These are phyloP conservation scores for Metarhizium album DNA, from an alignment of 2,329 filamentous ascomycete genomes.

Conservation along the genomic window DNA sequence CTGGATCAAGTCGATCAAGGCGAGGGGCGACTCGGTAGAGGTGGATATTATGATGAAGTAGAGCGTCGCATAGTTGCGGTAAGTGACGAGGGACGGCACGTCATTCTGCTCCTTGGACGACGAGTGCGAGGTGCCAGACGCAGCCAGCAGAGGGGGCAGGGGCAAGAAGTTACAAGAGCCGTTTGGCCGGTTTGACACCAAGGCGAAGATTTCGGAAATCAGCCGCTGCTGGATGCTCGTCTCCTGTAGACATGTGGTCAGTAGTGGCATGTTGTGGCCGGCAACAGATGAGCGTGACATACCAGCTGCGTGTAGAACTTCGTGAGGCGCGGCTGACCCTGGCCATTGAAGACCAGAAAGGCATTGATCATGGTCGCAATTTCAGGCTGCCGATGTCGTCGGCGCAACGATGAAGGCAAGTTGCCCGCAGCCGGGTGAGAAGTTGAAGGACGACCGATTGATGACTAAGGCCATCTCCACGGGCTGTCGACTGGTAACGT, in stretches of 20 bases:
- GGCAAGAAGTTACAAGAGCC: constrained; percentile 97
- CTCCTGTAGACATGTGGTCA: constrained; percentile 48
- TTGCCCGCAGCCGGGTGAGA: too few species aligned
- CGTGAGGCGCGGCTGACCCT: constrained; percentile 88
- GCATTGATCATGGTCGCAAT: constrained; percentile 79
- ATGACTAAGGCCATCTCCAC: not conserved
- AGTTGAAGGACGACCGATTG: too few species aligned
- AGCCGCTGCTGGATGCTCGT: constrained; percentile 94
- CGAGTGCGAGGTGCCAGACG: constrained; percentile 51
- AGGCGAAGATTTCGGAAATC: constrained; percentile 92
- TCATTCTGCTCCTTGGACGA: constrained; percentile 68
- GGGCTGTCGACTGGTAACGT: too few species aligned
- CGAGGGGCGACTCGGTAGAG: constrained; percentile 88
- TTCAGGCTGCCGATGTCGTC: constrained; percentile 11
- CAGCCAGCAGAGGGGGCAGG: constrained; percentile 53
- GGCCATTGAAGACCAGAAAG: constrained; percentile 96
- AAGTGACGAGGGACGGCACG: constrained; percentile 88
- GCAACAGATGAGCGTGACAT: constrained; percentile 8
- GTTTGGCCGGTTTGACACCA: constrained; percentile 83
- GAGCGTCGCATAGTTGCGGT: constrained; percentile 94
- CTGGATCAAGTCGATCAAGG: constrained; percentile 91
- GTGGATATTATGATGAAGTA: constrained; percentile 99
- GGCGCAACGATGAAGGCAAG: not conserved
- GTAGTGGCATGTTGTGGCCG: not conserved
- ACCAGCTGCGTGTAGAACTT: constrained; percentile 99